These are phyloP conservation scores for Lactifluus pinguis DNA, from an alignment of 768 basidiomycete genomes.

Conservation along the genomic window DNA sequence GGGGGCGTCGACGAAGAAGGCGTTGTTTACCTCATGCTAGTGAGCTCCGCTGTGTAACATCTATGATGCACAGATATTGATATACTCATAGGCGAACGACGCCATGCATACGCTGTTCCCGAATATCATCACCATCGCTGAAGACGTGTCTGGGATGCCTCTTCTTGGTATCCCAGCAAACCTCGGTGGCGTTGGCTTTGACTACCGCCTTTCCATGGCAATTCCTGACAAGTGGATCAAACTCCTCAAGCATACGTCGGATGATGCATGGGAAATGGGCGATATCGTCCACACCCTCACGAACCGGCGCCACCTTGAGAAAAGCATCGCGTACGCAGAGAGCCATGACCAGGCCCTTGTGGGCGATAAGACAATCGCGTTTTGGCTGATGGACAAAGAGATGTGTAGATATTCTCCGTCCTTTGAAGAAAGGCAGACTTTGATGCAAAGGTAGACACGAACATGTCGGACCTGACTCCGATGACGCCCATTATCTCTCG, in stretches of 20 bases:
- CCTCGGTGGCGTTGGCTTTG: slow-evolving; percentile 91
- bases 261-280: slow-evolving; percentile 82
- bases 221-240: slow-evolving; percentile 99
- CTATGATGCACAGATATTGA: neutral
- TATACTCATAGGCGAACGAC: slow-evolving; percentile 73
- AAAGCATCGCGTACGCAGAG: slow-evolving; percentile 88
- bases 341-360: slow-evolving; percentile 98
- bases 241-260: slow-evolving; percentile 82
- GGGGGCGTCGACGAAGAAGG: slow-evolving; percentile 75
- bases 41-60: slow-evolving; percentile 33
- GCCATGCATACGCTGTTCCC: slow-evolving; percentile 79
- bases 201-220: slow-evolving; percentile 97
- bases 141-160: slow-evolving; percentile 99
- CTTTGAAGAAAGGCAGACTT: neutral
- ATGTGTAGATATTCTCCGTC: slow-evolving; percentile 65
- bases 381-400: slow-evolving; percentile 99
- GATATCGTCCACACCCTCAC: slow-evolving; percentile 84
- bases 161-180: slow-evolving; percentile 72
- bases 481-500: slow-evolving; percentile 82
- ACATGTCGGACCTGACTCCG: slow-evolving; percentile 84
- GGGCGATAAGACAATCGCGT: slow-evolving; percentile 96
- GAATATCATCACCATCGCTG: slow-evolving; percentile 80
- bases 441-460: slow-evolving; percentile 50
- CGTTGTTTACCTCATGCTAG: slow-evolving; percentile 95
- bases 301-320: slow-evolving; percentile 84